A percentile compares a stretch with the other conserved stretches of the same genome.
These are phyloP conservation scores for Epithele typhae DNA, from an alignment of 768 basidiomycete species.

Conservation along the genomic window DNA sequence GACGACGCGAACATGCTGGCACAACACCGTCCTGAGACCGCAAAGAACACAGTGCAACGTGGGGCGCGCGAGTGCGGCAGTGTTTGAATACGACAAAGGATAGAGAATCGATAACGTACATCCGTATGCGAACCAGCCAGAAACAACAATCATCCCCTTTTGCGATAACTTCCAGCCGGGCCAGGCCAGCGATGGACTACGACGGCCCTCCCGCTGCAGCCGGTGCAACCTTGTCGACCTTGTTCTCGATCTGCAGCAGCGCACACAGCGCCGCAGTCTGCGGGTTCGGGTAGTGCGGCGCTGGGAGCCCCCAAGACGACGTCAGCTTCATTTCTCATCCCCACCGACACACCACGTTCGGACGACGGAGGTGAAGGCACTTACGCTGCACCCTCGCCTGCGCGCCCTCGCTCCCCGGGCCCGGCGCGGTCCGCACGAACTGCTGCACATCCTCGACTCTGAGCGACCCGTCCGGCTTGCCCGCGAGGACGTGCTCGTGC, in stretches of 20 bases:
- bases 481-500: slow-evolving; percentile 43
- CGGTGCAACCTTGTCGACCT: slow-evolving; percentile 32
- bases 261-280: slow-evolving; percentile 85
- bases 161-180: too few relatives aligned
- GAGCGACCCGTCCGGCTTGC: slow-evolving; percentile 12
- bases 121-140: too few relatives aligned
- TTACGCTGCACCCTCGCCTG: slow-evolving; percentile 33
- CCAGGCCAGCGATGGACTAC: neutral
- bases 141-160: too few relatives aligned
- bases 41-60: too few relatives aligned
- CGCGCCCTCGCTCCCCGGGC: slow-evolving; percentile 40
- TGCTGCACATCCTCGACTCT: slow-evolving; percentile 47
- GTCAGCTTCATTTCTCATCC: slow-evolving; percentile 2
- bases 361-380: slow-evolving; percentile 14
- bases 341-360: neutral
- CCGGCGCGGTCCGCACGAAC: slow-evolving; percentile 67
- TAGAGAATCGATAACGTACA: too few relatives aligned
- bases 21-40: too few relatives aligned
- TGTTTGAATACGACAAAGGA: too few relatives aligned
- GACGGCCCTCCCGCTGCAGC: neutral
- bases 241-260: slow-evolving; percentile 78
- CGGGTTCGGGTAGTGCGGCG: slow-evolving; percentile 77
- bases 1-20: too few relatives aligned
- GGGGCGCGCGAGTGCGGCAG: too few relatives aligned
- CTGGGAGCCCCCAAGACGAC: too few relatives aligned